These are phyloP conservation scores for Allium cepa DNA, from an alignment of 106 monocot genomes.

Conservation along the genomic window DNA sequence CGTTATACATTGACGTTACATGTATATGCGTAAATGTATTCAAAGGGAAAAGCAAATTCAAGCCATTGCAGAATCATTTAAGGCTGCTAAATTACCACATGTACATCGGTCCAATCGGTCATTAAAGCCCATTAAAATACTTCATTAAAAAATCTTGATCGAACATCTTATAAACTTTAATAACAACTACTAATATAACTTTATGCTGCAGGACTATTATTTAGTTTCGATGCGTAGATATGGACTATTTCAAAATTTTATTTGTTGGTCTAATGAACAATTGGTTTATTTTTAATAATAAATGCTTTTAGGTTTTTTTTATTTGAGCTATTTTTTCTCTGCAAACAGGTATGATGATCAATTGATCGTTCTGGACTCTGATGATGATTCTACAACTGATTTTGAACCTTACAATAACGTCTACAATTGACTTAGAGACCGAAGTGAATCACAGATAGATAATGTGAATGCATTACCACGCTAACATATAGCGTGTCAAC, in stretches of 20 bases:
- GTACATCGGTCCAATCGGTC: constrained; percentile 76
- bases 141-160: constrained; percentile 78
- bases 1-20: too few species aligned
- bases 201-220: too few species aligned
- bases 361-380: constrained; percentile 70
- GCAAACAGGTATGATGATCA: constrained; percentile 64
- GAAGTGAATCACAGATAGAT: constrained; percentile 66
- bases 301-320: too few species aligned
- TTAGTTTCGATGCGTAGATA: too few species aligned
- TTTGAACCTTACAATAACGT: constrained; percentile 65
- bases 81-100: constrained; percentile 67
- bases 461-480: too few species aligned
- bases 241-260: too few species aligned
- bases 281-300: too few species aligned
- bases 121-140: constrained; percentile 58
- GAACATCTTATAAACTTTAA: constrained; percentile 23
- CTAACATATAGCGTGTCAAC: too few species aligned
- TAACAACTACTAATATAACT: too few species aligned
- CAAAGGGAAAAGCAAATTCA: constrained; percentile 95
- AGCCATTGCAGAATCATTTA: constrained; percentile 95
- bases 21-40: too few species aligned
- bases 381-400: constrained; percentile 81
- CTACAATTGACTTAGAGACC: constrained; percentile 51
- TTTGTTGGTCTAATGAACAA: too few species aligned
- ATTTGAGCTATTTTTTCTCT: background rate